A percentile compares a stretch with the other conserved stretches of the same genome.
Conservation (phyloP, 2,329 filamentous ascomycete species). For the Colletotrichum sp. region DNA sequence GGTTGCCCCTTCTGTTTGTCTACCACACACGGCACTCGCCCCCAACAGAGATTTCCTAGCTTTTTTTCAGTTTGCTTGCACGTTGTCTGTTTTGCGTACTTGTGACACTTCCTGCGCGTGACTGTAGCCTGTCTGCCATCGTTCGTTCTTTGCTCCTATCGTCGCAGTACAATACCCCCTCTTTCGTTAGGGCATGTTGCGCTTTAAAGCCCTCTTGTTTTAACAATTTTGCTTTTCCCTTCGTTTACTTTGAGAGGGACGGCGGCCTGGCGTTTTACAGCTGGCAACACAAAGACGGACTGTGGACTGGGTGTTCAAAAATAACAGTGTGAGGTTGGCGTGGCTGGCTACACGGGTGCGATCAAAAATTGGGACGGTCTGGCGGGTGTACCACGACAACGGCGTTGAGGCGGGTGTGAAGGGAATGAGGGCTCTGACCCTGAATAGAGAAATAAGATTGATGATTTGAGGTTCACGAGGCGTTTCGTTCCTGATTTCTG, state of each 20-base stretch:
- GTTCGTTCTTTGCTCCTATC: not conserved
- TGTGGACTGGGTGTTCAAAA: not conserved
- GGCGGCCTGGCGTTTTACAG: not conserved
- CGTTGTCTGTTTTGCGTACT: conserved; percentile 5
- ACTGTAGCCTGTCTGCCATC: not conserved
- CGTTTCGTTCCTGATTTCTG: not conserved
- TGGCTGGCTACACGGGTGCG: not conserved
- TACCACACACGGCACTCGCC: conserved; percentile 10
- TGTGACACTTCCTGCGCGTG: conserved; percentile 13
- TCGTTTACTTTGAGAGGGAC: not conserved
- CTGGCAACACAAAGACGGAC: not conserved
- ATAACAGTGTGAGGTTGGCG: not conserved
- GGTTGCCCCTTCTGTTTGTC: conserved; percentile 17
- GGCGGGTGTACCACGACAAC: not conserved
- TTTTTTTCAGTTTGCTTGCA: conserved; percentile 15
- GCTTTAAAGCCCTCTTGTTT: not conserved
- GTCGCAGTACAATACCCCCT: not conserved
- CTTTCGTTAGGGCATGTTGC: not conserved
- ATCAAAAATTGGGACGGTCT: not conserved
- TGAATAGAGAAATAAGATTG: not conserved
- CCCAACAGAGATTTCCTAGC: conserved; percentile 22
- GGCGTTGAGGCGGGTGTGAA: not conserved
- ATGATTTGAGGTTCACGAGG: not conserved
- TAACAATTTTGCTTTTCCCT: not conserved
- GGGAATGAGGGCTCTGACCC: not conserved